Percentiles rank a stretch among this genome's conserved stretches.
Evolutionary conservation across 306 rosid species (phyloP).

Genomic region (Trichosanthes truncata): DNA sequence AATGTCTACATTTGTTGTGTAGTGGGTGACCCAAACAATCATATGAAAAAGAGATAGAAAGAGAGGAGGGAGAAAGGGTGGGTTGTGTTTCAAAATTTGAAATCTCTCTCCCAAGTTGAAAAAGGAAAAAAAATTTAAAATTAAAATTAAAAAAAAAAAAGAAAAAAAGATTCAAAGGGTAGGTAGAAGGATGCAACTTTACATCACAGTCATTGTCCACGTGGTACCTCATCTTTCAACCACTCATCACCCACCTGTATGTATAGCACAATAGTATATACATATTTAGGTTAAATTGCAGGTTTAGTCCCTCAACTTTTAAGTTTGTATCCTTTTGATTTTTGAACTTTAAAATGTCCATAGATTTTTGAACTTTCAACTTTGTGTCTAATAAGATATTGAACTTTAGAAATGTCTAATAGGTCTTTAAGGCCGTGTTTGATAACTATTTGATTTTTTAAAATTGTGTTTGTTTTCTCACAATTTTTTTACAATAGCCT

Average conservation of each 20-base stretch:
- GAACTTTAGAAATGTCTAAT: no score
- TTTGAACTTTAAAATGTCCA: no score
- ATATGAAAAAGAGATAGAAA: slow-evolving; percentile 11
- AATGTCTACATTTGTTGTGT: neutral
- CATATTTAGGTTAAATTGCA: no score
- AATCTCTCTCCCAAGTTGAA: slow-evolving; percentile 17
- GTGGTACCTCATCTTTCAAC: slow-evolving; percentile 25
- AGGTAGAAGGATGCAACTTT: slow-evolving; percentile 34
- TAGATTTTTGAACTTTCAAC: no score
- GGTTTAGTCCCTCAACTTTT: no score
- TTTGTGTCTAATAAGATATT: neutral
- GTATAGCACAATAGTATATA: neutral
- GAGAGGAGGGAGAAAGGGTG: slow-evolving; percentile 27
- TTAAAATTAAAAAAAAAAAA: neutral
- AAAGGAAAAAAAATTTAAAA: neutral
- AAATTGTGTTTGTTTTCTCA: no score
- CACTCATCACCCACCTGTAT: neutral
- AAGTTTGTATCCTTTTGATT: no score
- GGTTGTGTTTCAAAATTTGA: slow-evolving; percentile 74
- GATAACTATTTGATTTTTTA: no score
- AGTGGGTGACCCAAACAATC: slow-evolving; percentile 11
- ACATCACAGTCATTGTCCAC: slow-evolving; percentile 33
- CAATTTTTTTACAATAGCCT: no score
- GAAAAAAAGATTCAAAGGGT: slow-evolving; percentile 17
- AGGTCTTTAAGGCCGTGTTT: no score